These are phyloP conservation scores for Colletotrichum eleusines DNA, from an alignment of 2,329 filamentous ascomycete species.

Conservation along the genomic window DNA sequence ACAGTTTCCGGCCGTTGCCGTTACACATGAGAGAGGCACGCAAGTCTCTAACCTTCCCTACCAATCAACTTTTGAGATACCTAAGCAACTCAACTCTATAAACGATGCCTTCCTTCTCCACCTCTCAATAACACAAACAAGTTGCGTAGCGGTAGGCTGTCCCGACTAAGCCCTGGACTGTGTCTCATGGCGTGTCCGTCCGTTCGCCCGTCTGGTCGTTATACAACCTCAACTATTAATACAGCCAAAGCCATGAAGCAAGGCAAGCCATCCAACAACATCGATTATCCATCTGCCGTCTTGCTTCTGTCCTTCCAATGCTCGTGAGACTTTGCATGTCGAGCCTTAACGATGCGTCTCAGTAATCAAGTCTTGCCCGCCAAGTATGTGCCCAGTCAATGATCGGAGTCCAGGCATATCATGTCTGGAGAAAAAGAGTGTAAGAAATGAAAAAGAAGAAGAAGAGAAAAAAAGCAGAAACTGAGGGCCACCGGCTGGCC, in stretches of 20 bases:
- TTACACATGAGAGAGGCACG: neutral
- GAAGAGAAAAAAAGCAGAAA: constrained; percentile 37
- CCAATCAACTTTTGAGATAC: constrained; percentile 35
- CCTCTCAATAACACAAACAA: constrained; percentile 17
- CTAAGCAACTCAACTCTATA: constrained; percentile 33
- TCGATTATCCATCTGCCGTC: constrained; percentile 22
- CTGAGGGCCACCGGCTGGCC: neutral
- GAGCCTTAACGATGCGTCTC: constrained; percentile 10
- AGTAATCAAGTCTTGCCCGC: constrained; percentile 24
- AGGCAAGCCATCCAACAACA: constrained; percentile 37
- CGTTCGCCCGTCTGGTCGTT: neutral
- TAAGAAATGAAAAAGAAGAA: constrained; percentile 36
- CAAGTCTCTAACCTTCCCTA: neutral
- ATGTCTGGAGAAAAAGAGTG: constrained; percentile 3
- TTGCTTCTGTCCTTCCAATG: neutral
- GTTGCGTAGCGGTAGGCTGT: neutral
- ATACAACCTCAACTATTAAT: constrained; percentile 12
- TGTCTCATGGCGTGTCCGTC: neutral
- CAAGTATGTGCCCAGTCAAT: constrained; percentile 24
- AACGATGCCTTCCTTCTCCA: constrained; percentile 7
- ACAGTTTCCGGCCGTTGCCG: constrained; percentile 33
- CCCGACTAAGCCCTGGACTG: neutral
- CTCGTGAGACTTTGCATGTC: neutral
- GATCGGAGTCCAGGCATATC: constrained; percentile 17
- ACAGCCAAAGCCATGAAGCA: constrained; percentile 25